Base-by-base conservation (phyloP, 345 rosid species). In the Excoecaria agallocha region DNA sequence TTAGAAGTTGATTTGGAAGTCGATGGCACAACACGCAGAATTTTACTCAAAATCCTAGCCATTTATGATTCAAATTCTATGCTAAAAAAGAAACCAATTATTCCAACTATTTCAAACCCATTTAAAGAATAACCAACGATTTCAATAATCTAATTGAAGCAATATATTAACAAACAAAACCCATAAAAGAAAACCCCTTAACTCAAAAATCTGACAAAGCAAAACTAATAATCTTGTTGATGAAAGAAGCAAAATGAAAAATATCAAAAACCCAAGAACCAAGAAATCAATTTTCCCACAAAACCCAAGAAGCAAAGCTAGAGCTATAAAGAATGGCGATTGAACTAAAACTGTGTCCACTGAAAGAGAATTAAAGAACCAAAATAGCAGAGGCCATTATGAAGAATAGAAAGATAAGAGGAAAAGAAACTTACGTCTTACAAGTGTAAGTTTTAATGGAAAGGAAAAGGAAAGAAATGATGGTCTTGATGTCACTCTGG, bases 1-100 rank as follows among this genome's bases (percentile, higher is more conserved):
- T 67, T 81, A 69, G 80, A 66, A 71, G 41, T 20, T 22, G 5
- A 10, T 50, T n/a, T 55, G n/a, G 25, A 25, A 55, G 60, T 55
- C 10, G 90, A 73, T 58, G 83, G 60, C 37, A 59, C 81, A 59
- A 80, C 48, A 75, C 87, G 86, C 77, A 88, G 50, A 13, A 92
- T 22, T 80, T 89, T 91, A 54, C 87, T 85, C 57, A 91, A 72
- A 56, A 86, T 54, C 57, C 80, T 64, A 30, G 88, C 82, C 97
- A 93, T 91, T 60, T 46, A 52, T 22, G 48, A 8, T 20, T n/a
- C 59, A 56, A 48, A 37, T 43, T 22, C 46, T 37, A 58, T 60
- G 37, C 35, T 71, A 49, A 57, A 19, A 37, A 52, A 60, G 3
- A 38, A 72, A 75, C 48, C 58, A 30, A 54, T 17, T 25, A 62